These are phyloP conservation scores for Cladosporium cucumerinum DNA, from an alignment of 2,329 filamentous ascomycete genomes.

Conservation along the genomic window DNA sequence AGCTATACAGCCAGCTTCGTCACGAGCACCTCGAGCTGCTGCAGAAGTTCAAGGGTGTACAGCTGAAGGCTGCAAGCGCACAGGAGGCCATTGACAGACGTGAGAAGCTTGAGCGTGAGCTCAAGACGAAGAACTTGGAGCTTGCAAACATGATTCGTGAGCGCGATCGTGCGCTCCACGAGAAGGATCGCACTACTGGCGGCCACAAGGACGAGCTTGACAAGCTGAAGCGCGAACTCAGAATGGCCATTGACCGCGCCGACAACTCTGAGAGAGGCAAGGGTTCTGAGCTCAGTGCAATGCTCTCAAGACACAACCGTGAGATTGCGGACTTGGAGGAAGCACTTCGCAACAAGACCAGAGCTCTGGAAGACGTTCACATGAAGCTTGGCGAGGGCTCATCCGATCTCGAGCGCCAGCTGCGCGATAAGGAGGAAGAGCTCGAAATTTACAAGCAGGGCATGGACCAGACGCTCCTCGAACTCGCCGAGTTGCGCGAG, in stretches of 20 bases:
- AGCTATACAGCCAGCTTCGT: slow-evolving; percentile 92
- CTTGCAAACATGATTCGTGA: slow-evolving; percentile 98
- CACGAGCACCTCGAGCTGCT: slow-evolving; percentile 92
- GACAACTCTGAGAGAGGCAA: slow-evolving; percentile 92
- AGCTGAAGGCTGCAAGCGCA: slow-evolving; percentile 92
- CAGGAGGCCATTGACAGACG: slow-evolving; percentile 94
- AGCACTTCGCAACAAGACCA: slow-evolving; percentile 79
- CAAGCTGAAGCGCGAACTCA: slow-evolving; percentile 88
- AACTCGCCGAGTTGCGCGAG: slow-evolving; percentile 79
- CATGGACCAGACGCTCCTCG: slow-evolving; percentile 92
- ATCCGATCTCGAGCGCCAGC: slow-evolving; percentile 77
- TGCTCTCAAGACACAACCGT: slow-evolving; percentile 93
- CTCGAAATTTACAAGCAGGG: slow-evolving; percentile 96
- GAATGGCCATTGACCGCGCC: slow-evolving; percentile 84
- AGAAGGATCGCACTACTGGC: slow-evolving; percentile 82
- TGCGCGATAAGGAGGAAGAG: slow-evolving; percentile 95
- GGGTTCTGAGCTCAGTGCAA: slow-evolving; percentile 88
- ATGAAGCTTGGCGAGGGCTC: slow-evolving; percentile 74
- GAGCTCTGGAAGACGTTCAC: slow-evolving; percentile 79
- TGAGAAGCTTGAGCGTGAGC: slow-evolving; percentile 92
- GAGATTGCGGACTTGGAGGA: slow-evolving; percentile 97
- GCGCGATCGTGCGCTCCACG: slow-evolving; percentile 86
- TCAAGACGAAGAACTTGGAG: slow-evolving; percentile 99
- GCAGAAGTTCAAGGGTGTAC: slow-evolving; percentile 93
- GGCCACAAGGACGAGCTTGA: slow-evolving; percentile 90